Conservation (phyloP, 805 yeast genomes). For the Wickerhamiella bombiphila region DNA sequence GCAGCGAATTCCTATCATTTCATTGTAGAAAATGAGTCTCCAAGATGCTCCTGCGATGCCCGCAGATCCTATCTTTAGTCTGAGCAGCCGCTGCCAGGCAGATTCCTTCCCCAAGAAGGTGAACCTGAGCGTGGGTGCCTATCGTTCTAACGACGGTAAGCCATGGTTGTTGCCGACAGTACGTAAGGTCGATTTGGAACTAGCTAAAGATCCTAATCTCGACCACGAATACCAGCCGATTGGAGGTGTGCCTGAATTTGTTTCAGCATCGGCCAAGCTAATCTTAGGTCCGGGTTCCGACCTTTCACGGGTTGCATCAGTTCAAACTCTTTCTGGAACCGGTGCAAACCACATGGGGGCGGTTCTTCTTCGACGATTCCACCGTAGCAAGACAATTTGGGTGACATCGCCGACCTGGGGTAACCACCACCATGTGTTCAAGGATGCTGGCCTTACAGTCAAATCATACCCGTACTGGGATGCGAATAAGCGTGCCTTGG, state of each 20-base stretch:
- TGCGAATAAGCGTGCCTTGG: constrained; percentile 49
- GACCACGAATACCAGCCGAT: constrained; percentile 84
- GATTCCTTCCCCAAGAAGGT: constrained; percentile 30
- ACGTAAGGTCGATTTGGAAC: constrained; percentile 38
- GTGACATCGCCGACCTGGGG: constrained; percentile 95
- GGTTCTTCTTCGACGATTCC: constrained; percentile 42
- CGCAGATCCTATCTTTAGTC: constrained; percentile 75
- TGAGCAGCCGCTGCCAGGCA: constrained; percentile 27
- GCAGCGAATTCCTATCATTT: too few relatives aligned
- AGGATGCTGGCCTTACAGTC: constrained; percentile 50
- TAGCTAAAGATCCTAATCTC: constrained; percentile 28
- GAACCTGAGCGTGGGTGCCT: constrained; percentile 79
- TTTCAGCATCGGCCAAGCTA: constrained; percentile 49
- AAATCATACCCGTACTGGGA: constrained; percentile 80
- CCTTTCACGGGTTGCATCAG: constrained; percentile 39
- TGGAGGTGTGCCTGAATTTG: constrained; percentile 57
- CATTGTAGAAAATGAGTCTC: constrained; percentile 10
- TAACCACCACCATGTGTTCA: constrained; percentile 77
- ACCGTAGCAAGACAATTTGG: constrained; percentile 36
- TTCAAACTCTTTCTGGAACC: constrained; percentile 74
- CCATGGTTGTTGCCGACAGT: constrained; percentile 87
- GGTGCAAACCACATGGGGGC: constrained; percentile 88
- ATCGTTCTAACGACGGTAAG: constrained; percentile 71
- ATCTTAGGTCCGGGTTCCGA: constrained; percentile 53
- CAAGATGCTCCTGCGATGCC: constrained; percentile 30